Percentiles rank a stretch among this genome's conserved stretches.
phyloP scores from a whole-genome alignment of 768 basidiomycete species.

The Dioszegia aurantiaca region DNA sequence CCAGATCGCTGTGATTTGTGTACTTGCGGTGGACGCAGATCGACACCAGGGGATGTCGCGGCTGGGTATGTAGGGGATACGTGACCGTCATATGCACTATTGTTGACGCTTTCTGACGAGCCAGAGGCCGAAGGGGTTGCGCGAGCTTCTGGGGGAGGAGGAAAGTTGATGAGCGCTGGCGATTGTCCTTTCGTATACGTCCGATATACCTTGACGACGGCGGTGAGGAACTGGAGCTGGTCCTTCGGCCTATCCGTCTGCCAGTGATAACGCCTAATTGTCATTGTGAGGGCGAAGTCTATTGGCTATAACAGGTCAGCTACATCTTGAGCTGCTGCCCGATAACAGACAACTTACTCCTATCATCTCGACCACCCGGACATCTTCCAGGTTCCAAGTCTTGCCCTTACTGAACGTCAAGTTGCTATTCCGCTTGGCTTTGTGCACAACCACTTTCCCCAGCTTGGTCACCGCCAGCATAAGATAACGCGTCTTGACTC shows the following conservation, averaged over 20 bases:
- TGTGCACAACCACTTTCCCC: constrained; percentile 65
- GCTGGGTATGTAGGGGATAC: too few relatives aligned
- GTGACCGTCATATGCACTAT: constrained; percentile 6
- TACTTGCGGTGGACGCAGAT: constrained; percentile 28
- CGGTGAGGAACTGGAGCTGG: constrained; percentile 68
- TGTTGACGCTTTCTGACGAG: constrained; percentile 1
- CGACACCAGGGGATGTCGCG: constrained; percentile 14
- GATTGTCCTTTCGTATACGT: constrained; percentile 46
- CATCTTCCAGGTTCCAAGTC: constrained; percentile 83
- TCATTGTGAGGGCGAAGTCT: constrained; percentile 74
- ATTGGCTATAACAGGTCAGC: constrained; percentile 26
- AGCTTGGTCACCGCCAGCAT: constrained; percentile 63
- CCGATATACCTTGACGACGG: constrained; percentile 59
- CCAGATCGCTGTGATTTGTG: constrained; percentile 26
- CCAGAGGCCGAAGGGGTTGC: constrained; percentile 18
- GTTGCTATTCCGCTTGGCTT: constrained; percentile 93
- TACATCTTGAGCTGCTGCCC: neutral
- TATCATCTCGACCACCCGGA: constrained; percentile 72
- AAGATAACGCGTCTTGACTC: constrained; percentile 79
- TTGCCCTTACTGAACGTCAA: constrained; percentile 95
- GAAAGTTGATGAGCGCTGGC: constrained; percentile 46
- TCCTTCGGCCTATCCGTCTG: constrained; percentile 72
- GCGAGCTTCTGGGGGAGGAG: constrained; percentile 15
- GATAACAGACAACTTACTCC: constrained; percentile 63
- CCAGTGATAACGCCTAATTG: constrained; percentile 82